Conservation (phyloP, 805 yeast species). For the Candida silvatica region DNA sequence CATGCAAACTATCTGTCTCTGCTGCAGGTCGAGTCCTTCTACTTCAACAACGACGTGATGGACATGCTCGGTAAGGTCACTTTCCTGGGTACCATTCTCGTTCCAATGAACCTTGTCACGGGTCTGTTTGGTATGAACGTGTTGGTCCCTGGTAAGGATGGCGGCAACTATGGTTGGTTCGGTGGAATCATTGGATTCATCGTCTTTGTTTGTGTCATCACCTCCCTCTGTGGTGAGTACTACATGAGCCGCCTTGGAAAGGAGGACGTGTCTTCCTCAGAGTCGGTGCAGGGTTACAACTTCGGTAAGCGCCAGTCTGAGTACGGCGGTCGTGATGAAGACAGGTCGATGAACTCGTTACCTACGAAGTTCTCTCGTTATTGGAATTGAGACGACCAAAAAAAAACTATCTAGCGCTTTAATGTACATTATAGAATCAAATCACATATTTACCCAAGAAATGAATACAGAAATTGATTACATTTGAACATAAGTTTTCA, state of each 20-base stretch:
- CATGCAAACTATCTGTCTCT: conserved; percentile 92
- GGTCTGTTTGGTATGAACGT: conserved; percentile 98
- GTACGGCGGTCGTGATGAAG: too few relatives aligned
- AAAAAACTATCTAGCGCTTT: background rate
- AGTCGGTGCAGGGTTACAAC: conserved; percentile 21
- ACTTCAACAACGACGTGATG: conserved; percentile 77
- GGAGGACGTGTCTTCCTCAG: conserved; percentile 6
- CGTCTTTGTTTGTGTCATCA: conserved; percentile 14
- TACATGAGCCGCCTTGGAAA: conserved; percentile 17
- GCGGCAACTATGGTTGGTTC: conserved; percentile 44
- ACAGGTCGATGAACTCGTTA: too few relatives aligned
- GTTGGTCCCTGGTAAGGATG: conserved; percentile 59
- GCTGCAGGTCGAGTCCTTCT: conserved; percentile 84
- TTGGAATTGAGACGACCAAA: conserved; percentile 19
- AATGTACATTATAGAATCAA: too few relatives aligned
- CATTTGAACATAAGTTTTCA: too few relatives aligned
- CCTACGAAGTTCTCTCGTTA: conserved; percentile 24
- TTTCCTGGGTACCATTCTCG: conserved; percentile 77
- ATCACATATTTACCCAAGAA: too few relatives aligned
- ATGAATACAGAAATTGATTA: too few relatives aligned
- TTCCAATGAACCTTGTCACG: conserved; percentile 84
- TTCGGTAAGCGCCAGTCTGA: conserved; percentile 20
- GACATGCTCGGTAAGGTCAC: conserved; percentile 86
- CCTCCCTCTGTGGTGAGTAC: conserved; percentile 14
- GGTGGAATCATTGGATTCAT: conserved; percentile 26